Base-by-base conservation (phyloP, 108 stramenopile genomes). In the Discostella stelligeroides region DNA sequence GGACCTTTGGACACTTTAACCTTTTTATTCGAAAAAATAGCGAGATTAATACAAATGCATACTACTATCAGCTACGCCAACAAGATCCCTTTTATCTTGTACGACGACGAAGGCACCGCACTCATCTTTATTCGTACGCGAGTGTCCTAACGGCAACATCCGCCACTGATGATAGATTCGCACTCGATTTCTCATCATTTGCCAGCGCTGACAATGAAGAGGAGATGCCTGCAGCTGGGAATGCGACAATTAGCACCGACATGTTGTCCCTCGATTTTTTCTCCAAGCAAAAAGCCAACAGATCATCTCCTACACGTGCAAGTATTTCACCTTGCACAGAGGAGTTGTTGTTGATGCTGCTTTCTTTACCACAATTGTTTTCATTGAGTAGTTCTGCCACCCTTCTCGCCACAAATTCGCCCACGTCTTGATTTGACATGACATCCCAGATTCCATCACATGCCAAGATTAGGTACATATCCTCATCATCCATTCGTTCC, bases 381-480 rank as follows among this genome's bases (percentile, higher is more conserved):
- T 43, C 60, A 15, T 60, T 59, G 23, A 56, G 58, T 12, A 68
- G 25, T 48, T 69, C 68, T 6, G 70, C 37, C 13, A 81, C 73
- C 46, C 75, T 60, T 7, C 72, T n/a, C 37, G 79, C 61, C 13
- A 96, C 87, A 73, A 91, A 91, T 0, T 85, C 79, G 25, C 71
- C 85, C 13, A 86, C 91, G 40, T 92, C 80, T 2, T 87, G 79
- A 70, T 88, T 90, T 9, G 72, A 66, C 84, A 92, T 86, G 24
- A 96, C 97, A 70, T 98, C 97, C 88, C 88, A 92, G 25, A 90
- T 70, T 11, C 97, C 97, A 61, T 98, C 97, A 58, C 97, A 98
- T 42, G 96, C 97, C 46, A 98, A 53, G 38, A 98, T 73, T 48
- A 98, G 63, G 57, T 82, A 86, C 67, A 82, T 56, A 63, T 96